Percentiles rank a stretch among this genome's conserved stretches.
phyloP scores from a whole-genome alignment of 2,329 filamentous ascomycete species.

The Diplodia scrobiculata region DNA sequence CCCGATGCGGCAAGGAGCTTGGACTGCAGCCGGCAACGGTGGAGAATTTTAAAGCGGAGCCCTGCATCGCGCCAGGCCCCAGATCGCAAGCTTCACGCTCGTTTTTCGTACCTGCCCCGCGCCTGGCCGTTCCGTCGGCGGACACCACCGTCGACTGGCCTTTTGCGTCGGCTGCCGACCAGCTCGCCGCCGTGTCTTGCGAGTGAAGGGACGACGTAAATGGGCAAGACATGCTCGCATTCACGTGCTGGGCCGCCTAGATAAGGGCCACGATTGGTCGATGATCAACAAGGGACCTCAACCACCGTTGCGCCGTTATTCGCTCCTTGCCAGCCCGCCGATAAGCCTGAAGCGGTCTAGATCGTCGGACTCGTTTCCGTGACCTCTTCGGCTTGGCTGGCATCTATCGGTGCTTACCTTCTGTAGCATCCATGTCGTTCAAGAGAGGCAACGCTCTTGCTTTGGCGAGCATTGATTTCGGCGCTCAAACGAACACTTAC shows the following conservation, averaged over 20 bases:
- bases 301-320: neutral
- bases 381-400: too few species aligned
- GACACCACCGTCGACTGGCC: neutral
- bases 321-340: too few species aligned
- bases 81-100: neutral
- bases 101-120: neutral
- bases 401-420: too few species aligned
- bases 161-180: neutral
- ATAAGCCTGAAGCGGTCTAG: too few species aligned
- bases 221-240: neutral
- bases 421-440: too few species aligned
- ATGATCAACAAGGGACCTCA: neutral
- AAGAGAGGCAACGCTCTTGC: too few species aligned
- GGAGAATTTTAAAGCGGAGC: constrained; percentile 22
- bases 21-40: constrained; percentile 12
- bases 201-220: too few species aligned
- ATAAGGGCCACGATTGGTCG: neutral
- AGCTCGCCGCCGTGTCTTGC: too few species aligned
- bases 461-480: too few species aligned
- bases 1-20: constrained; percentile 21
- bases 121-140: neutral
- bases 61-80: neutral
- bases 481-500: too few species aligned
- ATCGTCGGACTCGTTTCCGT: too few species aligned
- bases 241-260: neutral